Conservation (phyloP, 164 flowering plant species). For the Stephania cephalantha region DNA sequence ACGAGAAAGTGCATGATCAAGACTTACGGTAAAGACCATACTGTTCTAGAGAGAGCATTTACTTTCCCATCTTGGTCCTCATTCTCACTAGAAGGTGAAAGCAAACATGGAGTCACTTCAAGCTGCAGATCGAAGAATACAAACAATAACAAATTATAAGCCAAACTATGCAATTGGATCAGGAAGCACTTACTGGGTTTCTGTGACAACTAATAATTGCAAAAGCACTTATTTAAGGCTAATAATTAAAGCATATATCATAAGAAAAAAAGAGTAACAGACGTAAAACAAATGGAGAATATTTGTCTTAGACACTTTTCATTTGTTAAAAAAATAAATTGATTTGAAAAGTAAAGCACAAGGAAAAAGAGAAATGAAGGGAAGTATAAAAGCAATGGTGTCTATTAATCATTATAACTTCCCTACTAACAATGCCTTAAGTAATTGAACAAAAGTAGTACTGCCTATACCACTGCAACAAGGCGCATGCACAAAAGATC, state of each 20-base stretch:
- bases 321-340: no score
- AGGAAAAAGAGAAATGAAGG: no score
- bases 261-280: no score
- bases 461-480: no score
- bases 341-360: no score
- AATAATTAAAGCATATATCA: not conserved
- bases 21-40: slow-evolving; percentile 89
- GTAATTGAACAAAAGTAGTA: no score
- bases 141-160: not conserved
- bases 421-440: no score
- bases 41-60: slow-evolving; percentile 37
- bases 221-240: not conserved
- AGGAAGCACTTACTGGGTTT: not conserved
- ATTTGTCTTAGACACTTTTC: no score
- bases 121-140: slow-evolving; percentile 38
- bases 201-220: not conserved
- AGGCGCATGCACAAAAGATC: not conserved
- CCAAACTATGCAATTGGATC: not conserved
- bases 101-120: slow-evolving; percentile 82
- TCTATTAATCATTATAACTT: no score
- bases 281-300: no score
- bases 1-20: not conserved
- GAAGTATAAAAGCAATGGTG: no score
- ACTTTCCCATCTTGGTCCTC: slow-evolving; percentile 18
- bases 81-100: slow-evolving; percentile 40